Conservation (phyloP, 805 yeast species). For the Saccharomycopsis sp. region DNA sequence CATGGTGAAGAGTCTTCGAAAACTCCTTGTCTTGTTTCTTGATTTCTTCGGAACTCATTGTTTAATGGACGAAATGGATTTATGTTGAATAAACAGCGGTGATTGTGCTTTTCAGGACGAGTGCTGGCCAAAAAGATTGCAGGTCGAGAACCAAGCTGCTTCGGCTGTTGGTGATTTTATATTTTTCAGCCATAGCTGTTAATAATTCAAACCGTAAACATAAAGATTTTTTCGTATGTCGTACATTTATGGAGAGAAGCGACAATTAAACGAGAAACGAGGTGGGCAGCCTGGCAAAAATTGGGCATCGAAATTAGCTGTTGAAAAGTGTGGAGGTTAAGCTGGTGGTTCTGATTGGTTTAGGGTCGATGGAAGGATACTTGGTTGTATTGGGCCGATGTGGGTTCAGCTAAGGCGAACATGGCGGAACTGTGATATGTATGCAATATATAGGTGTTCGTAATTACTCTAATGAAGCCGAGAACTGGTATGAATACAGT, state of each 20-base stretch:
- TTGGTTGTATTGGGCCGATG: too few relatives aligned
- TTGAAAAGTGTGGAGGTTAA: too few relatives aligned
- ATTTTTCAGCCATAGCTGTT: not conserved
- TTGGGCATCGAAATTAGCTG: too few relatives aligned
- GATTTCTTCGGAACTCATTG: slow-evolving; percentile 2
- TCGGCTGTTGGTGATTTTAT: not conserved
- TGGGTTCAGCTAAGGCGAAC: too few relatives aligned
- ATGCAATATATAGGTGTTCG: too few relatives aligned
- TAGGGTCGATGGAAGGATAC: too few relatives aligned
- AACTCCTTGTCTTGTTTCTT: slow-evolving; percentile 38
- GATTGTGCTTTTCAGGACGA: not conserved
- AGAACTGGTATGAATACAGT: too few relatives aligned
- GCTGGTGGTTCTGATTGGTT: too few relatives aligned
- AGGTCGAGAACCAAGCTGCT: not conserved
- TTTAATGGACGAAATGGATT: not conserved
- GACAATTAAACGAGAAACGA: not conserved
- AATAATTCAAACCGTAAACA: not conserved
- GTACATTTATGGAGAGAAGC: not conserved
- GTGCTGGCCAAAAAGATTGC: not conserved
- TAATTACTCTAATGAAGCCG: too few relatives aligned
- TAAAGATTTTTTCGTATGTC: not conserved
- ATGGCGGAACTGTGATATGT: too few relatives aligned
- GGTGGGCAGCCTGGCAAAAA: not conserved
- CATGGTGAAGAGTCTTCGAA: slow-evolving; percentile 76
- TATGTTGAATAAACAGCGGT: not conserved